phyloP scores from a whole-genome alignment of 768 basidiomycete genomes.

The Rossbeevera mucosa region DNA sequence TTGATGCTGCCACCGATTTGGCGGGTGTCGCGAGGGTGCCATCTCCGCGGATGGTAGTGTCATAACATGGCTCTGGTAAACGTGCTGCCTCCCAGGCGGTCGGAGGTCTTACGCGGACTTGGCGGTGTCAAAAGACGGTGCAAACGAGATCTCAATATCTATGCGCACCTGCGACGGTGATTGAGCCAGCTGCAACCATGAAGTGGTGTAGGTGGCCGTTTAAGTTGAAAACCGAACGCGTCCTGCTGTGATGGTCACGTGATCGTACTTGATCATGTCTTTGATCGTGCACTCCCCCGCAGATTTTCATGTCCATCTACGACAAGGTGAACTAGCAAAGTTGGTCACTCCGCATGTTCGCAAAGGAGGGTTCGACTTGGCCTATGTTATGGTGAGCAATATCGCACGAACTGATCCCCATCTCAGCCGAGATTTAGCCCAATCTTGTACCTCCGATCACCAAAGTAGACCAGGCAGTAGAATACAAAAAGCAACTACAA shows the following conservation, averaged over 20 bases:
- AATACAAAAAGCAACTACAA: conserved; percentile 74
- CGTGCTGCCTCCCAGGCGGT: conserved; percentile 80
- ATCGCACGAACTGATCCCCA: conserved; percentile 7
- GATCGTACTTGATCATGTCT: conserved; percentile 28
- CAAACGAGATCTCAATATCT: neutral
- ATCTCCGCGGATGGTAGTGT: conserved; percentile 73
- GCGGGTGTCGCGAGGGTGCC: conserved; percentile 74
- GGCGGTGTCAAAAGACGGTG: conserved; percentile 11
- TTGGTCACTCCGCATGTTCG: conserved; percentile 89
- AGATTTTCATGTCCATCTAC: conserved; percentile 96
- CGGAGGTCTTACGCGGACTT: conserved; percentile 90
- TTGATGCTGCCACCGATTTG: conserved; percentile 45
- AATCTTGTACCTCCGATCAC: conserved; percentile 90
- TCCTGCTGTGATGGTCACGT: conserved; percentile 23
- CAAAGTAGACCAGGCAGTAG: conserved; percentile 70
- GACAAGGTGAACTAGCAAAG: conserved; percentile 76
- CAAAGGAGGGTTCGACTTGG: conserved; percentile 83
- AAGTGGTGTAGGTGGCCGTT: conserved; percentile 10
- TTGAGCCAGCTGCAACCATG: conserved; percentile 85
- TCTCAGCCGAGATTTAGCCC: conserved; percentile 50
- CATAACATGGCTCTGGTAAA: conserved; percentile 71
- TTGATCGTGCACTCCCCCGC: conserved; percentile 52
- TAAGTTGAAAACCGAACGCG: conserved; percentile 33
- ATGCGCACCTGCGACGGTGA: conserved; percentile 72
- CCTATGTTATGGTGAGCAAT: conserved; percentile 87